Percentiles rank a stretch among this genome's conserved stretches.
phyloP scores from a whole-genome alignment of 495 filamentous ascomycete species.

The Pseudotulostoma volvatum region DNA sequence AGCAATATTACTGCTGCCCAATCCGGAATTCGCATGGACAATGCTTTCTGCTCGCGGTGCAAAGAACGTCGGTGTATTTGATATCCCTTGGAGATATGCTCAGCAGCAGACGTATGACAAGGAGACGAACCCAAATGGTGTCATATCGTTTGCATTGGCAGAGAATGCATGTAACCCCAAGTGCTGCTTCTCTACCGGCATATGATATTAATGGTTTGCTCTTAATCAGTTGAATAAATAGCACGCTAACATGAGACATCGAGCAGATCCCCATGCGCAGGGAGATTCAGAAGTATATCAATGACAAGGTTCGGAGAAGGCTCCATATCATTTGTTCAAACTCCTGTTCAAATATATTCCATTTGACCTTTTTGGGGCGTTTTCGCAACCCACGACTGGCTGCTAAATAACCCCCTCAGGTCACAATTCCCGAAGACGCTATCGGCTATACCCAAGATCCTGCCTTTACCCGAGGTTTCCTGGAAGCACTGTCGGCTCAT shows the following conservation, averaged over 20 bases:
- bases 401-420: constrained; percentile 5
- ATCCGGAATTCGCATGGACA: no score
- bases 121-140: constrained; percentile 14
- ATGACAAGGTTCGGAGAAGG: constrained; percentile 12
- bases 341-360: neutral
- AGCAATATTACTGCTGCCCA: no score
- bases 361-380: neutral
- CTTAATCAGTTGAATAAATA: no score
- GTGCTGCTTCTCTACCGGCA: no score
- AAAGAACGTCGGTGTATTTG: constrained; percentile 11
- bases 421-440: constrained; percentile 13
- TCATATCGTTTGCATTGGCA: constrained; percentile 21
- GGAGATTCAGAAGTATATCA: constrained; percentile 19
- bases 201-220: no score
- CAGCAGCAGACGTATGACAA: constrained; percentile 16
- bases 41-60: constrained; percentile 20
- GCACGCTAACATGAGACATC: no score
- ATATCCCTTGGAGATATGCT: constrained; percentile 17
- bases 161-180: constrained; percentile 17
- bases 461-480: constrained; percentile 7
- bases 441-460: constrained; percentile 11
- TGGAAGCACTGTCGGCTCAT: constrained; percentile 17
- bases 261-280: constrained; percentile 14
- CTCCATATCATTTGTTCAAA: neutral
- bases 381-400: neutral